Percentiles rank a stretch among this genome's conserved stretches.
phyloP scores from a whole-genome alignment of 176 grass and related monocot species.

The Oryza meyeriana region DNA sequence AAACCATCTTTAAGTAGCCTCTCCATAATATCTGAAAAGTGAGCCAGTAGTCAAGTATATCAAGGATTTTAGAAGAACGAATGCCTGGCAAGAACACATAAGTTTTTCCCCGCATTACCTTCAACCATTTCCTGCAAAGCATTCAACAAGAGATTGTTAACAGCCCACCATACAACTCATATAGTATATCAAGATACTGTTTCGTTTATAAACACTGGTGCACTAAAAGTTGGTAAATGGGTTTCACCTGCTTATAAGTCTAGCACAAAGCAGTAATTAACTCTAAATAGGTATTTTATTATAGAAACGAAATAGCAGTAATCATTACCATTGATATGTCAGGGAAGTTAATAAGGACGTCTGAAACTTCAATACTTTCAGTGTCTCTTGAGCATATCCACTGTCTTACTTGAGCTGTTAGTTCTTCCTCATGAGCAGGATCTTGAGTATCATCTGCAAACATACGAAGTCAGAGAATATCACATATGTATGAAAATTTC shows the following conservation, averaged over 20 bases:
- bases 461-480: slow-evolving; percentile 24
- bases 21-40: slow-evolving; percentile 74
- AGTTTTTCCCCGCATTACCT: slow-evolving; percentile 54
- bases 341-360: slow-evolving; percentile 77
- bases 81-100: slow-evolving; percentile 2
- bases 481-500: background rate
- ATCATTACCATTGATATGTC: slow-evolving; percentile 66
- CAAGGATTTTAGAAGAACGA: slow-evolving; percentile 29
- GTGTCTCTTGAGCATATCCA: slow-evolving; percentile 70
- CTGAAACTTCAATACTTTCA: slow-evolving; percentile 53
- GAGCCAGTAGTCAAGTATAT: slow-evolving; percentile 21
- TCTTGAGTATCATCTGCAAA: slow-evolving; percentile 94
- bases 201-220: slow-evolving; percentile 19
- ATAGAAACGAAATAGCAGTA: slow-evolving; percentile 14
- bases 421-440: slow-evolving; percentile 70
- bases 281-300: background rate
- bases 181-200: background rate
- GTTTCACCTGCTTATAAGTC: background rate
- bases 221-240: background rate
- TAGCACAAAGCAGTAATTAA: slow-evolving; percentile 12
- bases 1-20: slow-evolving; percentile 75
- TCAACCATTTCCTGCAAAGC: slow-evolving; percentile 75
- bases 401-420: slow-evolving; percentile 58
- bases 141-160: slow-evolving; percentile 26
- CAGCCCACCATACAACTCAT: background rate